Conservation (phyloP, 495 filamentous ascomycete genomes). For the Penicillium coffeae region DNA sequence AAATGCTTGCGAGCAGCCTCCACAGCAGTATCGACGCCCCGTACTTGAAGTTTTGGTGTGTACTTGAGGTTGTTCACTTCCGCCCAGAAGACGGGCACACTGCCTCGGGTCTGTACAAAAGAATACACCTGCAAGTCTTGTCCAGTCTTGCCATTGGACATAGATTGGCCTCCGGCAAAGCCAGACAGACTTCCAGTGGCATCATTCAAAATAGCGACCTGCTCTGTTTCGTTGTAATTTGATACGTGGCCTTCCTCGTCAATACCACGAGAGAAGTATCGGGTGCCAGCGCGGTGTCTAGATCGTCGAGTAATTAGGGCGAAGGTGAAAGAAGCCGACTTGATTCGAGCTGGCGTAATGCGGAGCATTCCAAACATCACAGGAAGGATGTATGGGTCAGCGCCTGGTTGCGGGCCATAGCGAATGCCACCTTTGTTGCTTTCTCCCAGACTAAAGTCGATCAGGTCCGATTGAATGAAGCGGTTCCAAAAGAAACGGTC, state of each 20-base stretch:
- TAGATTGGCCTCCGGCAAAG: slow-evolving; percentile 70
- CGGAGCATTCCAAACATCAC: slow-evolving; percentile 93
- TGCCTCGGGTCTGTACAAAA: slow-evolving; percentile 93
- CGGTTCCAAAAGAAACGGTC: slow-evolving; percentile 99
- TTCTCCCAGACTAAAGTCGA: slow-evolving; percentile 66
- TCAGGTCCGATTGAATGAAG: slow-evolving; percentile 85
- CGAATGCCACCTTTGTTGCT: slow-evolving; percentile 43
- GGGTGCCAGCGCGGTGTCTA: slow-evolving; percentile 79
- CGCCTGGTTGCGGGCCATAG: slow-evolving; percentile 65
- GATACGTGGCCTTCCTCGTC: slow-evolving; percentile 91
- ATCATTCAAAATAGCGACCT: slow-evolving; percentile 84
- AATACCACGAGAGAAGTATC: slow-evolving; percentile 91
- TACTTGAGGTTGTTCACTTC: slow-evolving; percentile 90
- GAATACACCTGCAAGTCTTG: slow-evolving; percentile 83
- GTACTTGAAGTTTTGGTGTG: slow-evolving; percentile 82
- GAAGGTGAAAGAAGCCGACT: slow-evolving; percentile 76
- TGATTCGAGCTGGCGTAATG: slow-evolving; percentile 76
- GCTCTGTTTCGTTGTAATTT: slow-evolving; percentile 98
- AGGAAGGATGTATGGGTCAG: slow-evolving; percentile 91
- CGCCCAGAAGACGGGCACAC: slow-evolving; percentile 91
- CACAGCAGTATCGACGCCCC: slow-evolving; percentile 76
- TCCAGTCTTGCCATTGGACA: slow-evolving; percentile 66
- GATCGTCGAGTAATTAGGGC: slow-evolving; percentile 84
- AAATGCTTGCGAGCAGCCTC: slow-evolving; percentile 81
- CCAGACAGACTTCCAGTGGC: slow-evolving; percentile 67